Percentiles rank a stretch among this genome's conserved stretches.
Conservation (phyloP, 257 asterid genomes). For the Solanum gracilifrons region DNA sequence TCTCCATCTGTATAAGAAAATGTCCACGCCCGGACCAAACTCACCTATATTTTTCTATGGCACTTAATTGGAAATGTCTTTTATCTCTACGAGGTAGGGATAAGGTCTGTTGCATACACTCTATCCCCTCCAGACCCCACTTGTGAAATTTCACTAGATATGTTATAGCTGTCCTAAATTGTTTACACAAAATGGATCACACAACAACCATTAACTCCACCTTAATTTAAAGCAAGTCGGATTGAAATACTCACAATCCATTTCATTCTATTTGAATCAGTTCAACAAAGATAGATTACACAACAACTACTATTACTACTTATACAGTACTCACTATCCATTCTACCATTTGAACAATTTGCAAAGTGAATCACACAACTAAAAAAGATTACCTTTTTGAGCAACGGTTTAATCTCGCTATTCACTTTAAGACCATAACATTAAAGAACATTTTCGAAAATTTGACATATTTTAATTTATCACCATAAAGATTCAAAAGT, state of each 20-base stretch:
- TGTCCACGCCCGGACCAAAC: not conserved
- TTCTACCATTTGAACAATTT: not conserved
- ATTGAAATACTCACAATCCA: not conserved
- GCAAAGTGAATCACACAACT: not conserved
- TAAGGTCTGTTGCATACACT: not conserved
- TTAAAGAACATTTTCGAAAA: too few species aligned
- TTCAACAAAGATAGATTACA: not conserved
- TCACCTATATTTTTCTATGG: not conserved
- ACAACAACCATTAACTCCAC: not conserved
- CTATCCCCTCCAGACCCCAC: not conserved
- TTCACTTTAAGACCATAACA: too few species aligned
- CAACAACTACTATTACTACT: not conserved
- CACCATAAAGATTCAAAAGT: not conserved
- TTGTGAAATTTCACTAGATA: not conserved
- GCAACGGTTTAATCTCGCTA: not conserved
- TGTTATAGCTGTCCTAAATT: not conserved
- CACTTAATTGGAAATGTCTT: not conserved
- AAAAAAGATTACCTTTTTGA: not conserved
- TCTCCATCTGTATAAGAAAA: not conserved
- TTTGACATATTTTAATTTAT: too few species aligned
- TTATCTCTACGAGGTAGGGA: not conserved
- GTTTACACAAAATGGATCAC: not conserved
- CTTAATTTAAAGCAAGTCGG: not conserved
- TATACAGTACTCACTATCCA: not conserved
- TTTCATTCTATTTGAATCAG: not conserved